Evolutionary conservation across 805 yeast genomes (phyloP), one percentile per base, ranked within the genome.

Genomic region (Komagataella pastoris): DNA sequence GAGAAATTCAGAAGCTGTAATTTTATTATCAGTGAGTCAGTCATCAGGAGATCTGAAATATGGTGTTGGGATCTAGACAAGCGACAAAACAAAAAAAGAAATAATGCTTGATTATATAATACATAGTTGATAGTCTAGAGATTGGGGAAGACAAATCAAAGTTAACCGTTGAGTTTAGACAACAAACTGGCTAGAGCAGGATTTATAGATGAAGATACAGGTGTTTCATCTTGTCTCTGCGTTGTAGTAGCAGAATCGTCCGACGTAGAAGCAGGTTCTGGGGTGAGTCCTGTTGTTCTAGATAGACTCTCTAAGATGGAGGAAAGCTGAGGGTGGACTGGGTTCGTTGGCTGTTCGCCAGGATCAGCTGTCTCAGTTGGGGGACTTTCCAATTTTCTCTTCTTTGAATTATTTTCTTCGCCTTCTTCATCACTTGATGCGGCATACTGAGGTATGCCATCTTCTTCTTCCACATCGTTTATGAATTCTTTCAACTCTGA

Each of bases 391-490:
- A 10, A 7, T 46, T 24, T 46, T 8, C 47, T 52, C 19, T 51
- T 48, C 8, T 47, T 47, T 7, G 55, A 53, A 4, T 45, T 54
- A 7, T 53, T 56, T 8, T 54, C 56, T 10, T 54, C 50, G 46
- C 48, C 51, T 8, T 54, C 59, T 3, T 52, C 54, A 14, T 54
- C 55, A 7, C 52, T 54, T 4, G 54, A 56, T 6, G 50, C 49
- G 3, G 24, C 44, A 48, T 57, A 54, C 3, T 46, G 43, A 8
- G 60, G 57, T 7, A 56, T 47, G 14, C 54, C 59, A 17, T 56
- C 61, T 10, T 56, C 55, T 4, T 56, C 58, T 5, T 52, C 60
- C 3, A 51, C 55, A 19, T 53, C 54, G 24, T 23, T 56, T 23
- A 51, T 45, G 40, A 45, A 54, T 3, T 51, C 59, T 7, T 45